phyloP scores from a whole-genome alignment of 768 basidiomycete species.

The Leccinellum rugosiceps region DNA sequence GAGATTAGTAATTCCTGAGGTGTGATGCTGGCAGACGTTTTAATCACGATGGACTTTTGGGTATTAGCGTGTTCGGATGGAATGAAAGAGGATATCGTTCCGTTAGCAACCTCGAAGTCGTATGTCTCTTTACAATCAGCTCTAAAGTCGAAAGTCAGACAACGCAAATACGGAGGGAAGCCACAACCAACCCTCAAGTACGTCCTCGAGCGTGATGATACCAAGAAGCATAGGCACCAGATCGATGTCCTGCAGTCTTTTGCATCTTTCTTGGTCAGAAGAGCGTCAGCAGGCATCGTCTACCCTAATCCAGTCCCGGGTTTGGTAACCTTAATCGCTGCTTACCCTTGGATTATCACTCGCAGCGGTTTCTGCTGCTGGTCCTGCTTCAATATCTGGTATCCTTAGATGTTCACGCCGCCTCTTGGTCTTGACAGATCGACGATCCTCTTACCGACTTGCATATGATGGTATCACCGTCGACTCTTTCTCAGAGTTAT shows the following conservation, averaged over 20 bases:
- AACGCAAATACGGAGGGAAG: background rate
- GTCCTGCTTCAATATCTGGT: conserved; percentile 26
- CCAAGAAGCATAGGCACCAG: conserved; percentile 82
- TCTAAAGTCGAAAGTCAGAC: conserved; percentile 42
- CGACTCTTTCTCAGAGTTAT: conserved; percentile 31
- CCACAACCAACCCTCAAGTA: conserved; percentile 66
- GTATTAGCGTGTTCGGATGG: conserved; percentile 30
- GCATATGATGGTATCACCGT: conserved; percentile 24
- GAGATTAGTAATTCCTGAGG: conserved; percentile 8
- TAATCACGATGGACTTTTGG: conserved; percentile 30
- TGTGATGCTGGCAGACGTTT: conserved; percentile 7
- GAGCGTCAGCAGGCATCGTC: conserved; percentile 86
- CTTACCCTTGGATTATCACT: conserved; percentile 19
- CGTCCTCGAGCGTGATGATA: conserved; percentile 91
- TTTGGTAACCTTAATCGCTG: conserved; percentile 29
- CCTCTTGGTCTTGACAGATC: conserved; percentile 13
- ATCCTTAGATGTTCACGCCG: conserved; percentile 7
- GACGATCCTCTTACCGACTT: conserved; percentile 12
- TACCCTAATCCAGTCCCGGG: conserved; percentile 59
- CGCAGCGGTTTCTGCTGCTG: conserved; percentile 10
- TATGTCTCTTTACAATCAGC: conserved; percentile 89
- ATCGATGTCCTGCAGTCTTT: conserved; percentile 82
- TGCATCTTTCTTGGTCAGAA: conserved; percentile 69
- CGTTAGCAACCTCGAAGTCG: conserved; percentile 70
- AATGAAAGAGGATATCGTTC: conserved; percentile 45